Base-by-base conservation (phyloP, 1,139 yeast species). In the Diutina rugosa region DNA sequence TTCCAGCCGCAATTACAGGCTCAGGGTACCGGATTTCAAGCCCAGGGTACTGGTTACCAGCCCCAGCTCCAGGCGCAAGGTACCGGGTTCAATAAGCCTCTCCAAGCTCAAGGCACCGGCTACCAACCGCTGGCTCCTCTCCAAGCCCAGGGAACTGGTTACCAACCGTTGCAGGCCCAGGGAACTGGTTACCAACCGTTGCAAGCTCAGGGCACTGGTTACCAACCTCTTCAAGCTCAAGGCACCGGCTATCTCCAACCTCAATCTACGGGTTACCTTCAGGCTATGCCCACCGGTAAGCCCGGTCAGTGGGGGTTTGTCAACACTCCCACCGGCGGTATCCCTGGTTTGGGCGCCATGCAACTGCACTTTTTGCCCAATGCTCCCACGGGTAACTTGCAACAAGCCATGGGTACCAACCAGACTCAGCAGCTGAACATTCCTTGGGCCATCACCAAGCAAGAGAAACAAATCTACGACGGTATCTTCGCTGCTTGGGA, bases 401-500 rank as follows among this genome's bases (percentile, higher is more conserved):
- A 77, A 59, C 72, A 69, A 59, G 77, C 69, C 4, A 78, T 80
- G 84, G 81, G 82, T 3, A 65, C 72, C 5, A 38, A 38, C 28
- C n/a, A 16, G n/a, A 6, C n/a, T 6, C 67, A 72, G 62, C 74
- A 75, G 57, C 66, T 73, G n/a, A 78, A 80, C 61, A 84, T 81
- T 32, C 76, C 81, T 4, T 81, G 93, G 91, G 84, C 93, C 35
- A 84, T 91, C 65, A 80, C 95, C 55, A 84, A 85, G 63, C 93
- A 89, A 63, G 99, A 93, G 66, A 91, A 90, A 67, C 79, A 78
- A 59, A 82, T 90, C 57, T 91, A 90, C 69, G 97, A 90, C 66
- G 87, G 87, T 56, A 87, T 91, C 59, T 93, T 91, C 70, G 77
- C 77, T 57, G 95, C 95, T 52, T 91, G 96, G 90, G 97, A 91